Evolutionary conservation across 305 asterid species (phyloP).

Genomic region (Stenogyne calaminthoides): DNA sequence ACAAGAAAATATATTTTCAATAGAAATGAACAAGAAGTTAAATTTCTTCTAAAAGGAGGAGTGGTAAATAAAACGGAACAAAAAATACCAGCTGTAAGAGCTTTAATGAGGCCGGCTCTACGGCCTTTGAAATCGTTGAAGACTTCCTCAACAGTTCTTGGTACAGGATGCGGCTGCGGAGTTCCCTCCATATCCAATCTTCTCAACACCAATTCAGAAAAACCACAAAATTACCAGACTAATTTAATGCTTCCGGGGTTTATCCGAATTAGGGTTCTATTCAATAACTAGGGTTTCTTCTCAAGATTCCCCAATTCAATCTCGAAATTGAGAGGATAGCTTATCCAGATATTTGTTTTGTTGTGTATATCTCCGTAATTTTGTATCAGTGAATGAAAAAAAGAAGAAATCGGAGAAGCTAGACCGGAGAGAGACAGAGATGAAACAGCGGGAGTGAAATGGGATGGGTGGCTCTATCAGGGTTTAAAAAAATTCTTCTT

Average conservation of each 20-base stretch:
- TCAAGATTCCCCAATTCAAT: neutral
- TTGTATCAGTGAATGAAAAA: neutral
- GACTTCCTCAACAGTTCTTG: constrained; percentile 78
- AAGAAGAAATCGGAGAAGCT: neutral
- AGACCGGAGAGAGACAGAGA: constrained; percentile 3
- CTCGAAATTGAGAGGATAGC: neutral
- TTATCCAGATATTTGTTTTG: neutral
- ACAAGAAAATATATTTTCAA: neutral
- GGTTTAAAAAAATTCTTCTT: neutral
- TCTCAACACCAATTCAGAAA: constrained; percentile 18
- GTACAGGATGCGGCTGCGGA: constrained; percentile 43
- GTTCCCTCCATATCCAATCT: constrained; percentile 55
- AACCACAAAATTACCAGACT: constrained; percentile 13
- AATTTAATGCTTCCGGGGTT: constrained; percentile 17
- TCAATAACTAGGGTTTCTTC: constrained; percentile 45
- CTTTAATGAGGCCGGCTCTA: constrained; percentile 72
- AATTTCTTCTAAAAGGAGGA: neutral
- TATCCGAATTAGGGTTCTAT: constrained; percentile 37
- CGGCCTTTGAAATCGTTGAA: constrained; percentile 76
- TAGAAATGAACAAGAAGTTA: neutral
- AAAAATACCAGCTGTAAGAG: constrained; percentile 63
- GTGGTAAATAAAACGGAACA: neutral
- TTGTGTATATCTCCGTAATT: neutral
- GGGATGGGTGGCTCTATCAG: constrained; percentile 18
- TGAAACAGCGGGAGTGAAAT: constrained; percentile 14